Conservation (phyloP, 345 rosid genomes). For the Rhodamnia argentea region DNA sequence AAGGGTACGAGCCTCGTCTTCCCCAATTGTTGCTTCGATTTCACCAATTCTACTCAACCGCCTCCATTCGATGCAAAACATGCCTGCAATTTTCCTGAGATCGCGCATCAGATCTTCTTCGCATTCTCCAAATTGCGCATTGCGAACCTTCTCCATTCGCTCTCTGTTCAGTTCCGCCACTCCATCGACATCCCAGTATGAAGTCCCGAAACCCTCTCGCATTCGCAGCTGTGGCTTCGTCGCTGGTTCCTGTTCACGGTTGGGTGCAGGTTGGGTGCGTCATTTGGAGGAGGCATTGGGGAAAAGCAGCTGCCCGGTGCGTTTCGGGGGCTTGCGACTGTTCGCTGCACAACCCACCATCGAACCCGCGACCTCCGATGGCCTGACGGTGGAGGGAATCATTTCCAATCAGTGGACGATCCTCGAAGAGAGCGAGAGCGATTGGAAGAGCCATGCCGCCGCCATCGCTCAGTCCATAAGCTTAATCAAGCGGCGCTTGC, state of each 20-base stretch:
- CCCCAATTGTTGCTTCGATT: not conserved
- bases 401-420: slow-evolving; percentile 67
- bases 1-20: not conserved
- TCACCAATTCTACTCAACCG: not conserved
- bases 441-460: slow-evolving; percentile 94
- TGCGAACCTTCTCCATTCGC: not conserved
- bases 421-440: slow-evolving; percentile 64
- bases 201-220: not conserved
- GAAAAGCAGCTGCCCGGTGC: not conserved
- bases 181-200: not conserved
- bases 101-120: not conserved
- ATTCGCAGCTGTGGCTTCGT: not conserved
- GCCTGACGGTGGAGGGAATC: slow-evolving; percentile 73
- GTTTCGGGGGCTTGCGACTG: slow-evolving; percentile 10
- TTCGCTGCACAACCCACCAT: slow-evolving; percentile 38
- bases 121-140: not conserved
- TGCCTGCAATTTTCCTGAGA: not conserved
- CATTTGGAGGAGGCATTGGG: not conserved
- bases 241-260: not conserved
- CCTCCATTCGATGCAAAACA: not conserved
- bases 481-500: slow-evolving; percentile 86
- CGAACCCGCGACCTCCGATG: slow-evolving; percentile 58
- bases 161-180: not conserved
- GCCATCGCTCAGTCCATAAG: slow-evolving; percentile 84
- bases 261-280: not conserved